Conservation (phyloP, 1,284 basidiomycete species). For the Cystobasidiaceae sp. region DNA sequence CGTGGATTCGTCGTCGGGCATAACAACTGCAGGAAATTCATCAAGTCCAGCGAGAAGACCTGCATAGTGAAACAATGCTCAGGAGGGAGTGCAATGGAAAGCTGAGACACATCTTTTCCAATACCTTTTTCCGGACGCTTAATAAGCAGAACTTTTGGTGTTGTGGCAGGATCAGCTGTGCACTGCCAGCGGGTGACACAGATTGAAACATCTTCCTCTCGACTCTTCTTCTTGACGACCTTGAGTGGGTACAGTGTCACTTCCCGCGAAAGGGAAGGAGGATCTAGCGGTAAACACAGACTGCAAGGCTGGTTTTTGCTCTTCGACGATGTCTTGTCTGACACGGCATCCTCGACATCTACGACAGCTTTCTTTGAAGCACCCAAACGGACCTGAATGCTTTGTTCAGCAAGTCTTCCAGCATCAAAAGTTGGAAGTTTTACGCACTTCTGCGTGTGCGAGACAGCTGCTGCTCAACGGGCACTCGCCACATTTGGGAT, state of each 20-base stretch:
- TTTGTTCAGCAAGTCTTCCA: neutral
- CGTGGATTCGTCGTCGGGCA: conserved; percentile 31
- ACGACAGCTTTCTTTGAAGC: conserved; percentile 39
- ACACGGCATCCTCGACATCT: conserved; percentile 62
- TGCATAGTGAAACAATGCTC: conserved; percentile 44
- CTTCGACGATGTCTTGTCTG: neutral
- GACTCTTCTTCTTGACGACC: conserved; percentile 70
- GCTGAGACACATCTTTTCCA: too few species aligned
- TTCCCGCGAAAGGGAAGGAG: conserved; percentile 30
- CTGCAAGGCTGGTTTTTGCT: conserved; percentile 51
- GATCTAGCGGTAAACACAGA: conserved; percentile 63
- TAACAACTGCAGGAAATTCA: conserved; percentile 65
- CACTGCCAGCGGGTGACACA: conserved; percentile 73
- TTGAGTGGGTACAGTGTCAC: conserved; percentile 84
- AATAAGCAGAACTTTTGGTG: conserved; percentile 65
- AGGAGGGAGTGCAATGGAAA: neutral
- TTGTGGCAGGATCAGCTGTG: conserved; percentile 39
- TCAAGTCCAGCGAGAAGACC: conserved; percentile 82
- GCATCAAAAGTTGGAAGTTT: neutral
- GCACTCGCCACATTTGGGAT: conserved; percentile 67
- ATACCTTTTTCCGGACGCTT: conserved; percentile 78
- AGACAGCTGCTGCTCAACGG: conserved; percentile 64
- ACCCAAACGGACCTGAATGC: conserved; percentile 22
- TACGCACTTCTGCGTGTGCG: conserved; percentile 54
- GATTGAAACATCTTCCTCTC: conserved; percentile 79